A percentile compares a stretch with the other conserved stretches of the same genome.
These are phyloP conservation scores for Eucalyptus sp. DNA, from an alignment of 345 rosid species.

Conservation along the genomic window DNA sequence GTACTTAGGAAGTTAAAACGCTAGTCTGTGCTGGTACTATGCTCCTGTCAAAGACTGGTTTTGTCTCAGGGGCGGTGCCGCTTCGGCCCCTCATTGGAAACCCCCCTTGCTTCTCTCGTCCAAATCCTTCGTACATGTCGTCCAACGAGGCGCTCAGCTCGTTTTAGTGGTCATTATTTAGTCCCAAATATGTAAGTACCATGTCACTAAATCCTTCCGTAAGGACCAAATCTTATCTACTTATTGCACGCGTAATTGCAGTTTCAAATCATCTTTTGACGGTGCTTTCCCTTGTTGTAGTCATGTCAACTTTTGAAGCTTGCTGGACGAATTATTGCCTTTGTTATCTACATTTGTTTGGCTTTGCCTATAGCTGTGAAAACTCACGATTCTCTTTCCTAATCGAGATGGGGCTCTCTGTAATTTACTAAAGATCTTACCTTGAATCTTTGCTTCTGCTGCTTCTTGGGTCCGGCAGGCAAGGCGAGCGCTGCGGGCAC, in stretches of 20 bases:
- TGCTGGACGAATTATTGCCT: neutral
- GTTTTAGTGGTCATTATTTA: neutral
- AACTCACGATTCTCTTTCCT: neutral
- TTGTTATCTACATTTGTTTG: neutral
- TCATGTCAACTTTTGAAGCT: neutral
- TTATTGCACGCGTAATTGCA: neutral
- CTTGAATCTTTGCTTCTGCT: neutral
- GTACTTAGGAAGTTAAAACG: neutral
- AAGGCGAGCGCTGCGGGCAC: constrained; percentile 80
- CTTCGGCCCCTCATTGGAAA: neutral
- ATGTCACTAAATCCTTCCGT: neutral
- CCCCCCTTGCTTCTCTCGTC: neutral
- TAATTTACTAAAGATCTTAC: neutral
- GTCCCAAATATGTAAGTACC: neutral
- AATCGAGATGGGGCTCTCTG: neutral
- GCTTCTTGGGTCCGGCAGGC: constrained; percentile 28
- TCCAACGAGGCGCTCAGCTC: neutral
- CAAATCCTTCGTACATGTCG: neutral
- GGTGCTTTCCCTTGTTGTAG: neutral
- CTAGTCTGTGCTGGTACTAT: neutral
- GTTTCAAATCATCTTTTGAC: neutral
- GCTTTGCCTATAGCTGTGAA: neutral
- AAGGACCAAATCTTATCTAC: neutral
- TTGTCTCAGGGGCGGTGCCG: neutral
- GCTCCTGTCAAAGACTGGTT: neutral